Evolutionary conservation across 2,329 filamentous ascomycete species (phyloP), one percentile per base, ranked within the genome.

Genomic region (Trichoderma asperellum): DNA sequence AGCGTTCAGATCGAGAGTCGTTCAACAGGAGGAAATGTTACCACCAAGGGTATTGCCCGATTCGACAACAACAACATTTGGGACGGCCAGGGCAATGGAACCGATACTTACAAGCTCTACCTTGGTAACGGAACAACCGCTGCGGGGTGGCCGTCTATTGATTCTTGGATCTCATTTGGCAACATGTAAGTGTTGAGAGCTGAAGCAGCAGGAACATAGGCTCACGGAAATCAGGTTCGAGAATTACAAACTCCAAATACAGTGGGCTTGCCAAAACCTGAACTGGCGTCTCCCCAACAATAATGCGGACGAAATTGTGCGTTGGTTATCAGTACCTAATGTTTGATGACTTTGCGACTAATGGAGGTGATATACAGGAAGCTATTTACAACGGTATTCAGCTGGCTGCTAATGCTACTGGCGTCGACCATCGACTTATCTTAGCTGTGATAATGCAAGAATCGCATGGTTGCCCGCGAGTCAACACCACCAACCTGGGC

Each of bases 381-480:
- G 69, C 68, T 37, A 74, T 70, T 59, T 56, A 60, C 21, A 63
- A 71, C 55, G 74, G 75, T 52, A 82, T 83, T 64, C 70, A 77
- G 62, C 62, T 72, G 11, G 77, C 81, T 8, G 74, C 80, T 5
- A 60, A 62, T 12, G 64, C 70, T 7, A 73, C 74, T 0, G 71
- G 73, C n/a, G 74, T 83, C 32, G 81, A 83, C 68, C 71, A 75
- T 57, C 80, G 82, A 61, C 81, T 82, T 70, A 81, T 84, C 72
- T 74, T 84, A 18, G 79, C 81, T 21, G 75, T 83, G 61, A 71
- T 83, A 40, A 78, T 84, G 76, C 82, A 84, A 72, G 82, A 84
- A 72, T 81, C 79, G 69, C 79, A 79, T 68, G 82, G 82, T 59
- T 83, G 82, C 73, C 81, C 83, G 34, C 81, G 82, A 34, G 81